phyloP scores from a whole-genome alignment of 2,329 filamentous ascomycete species.

The Intubia oerlemansii region DNA sequence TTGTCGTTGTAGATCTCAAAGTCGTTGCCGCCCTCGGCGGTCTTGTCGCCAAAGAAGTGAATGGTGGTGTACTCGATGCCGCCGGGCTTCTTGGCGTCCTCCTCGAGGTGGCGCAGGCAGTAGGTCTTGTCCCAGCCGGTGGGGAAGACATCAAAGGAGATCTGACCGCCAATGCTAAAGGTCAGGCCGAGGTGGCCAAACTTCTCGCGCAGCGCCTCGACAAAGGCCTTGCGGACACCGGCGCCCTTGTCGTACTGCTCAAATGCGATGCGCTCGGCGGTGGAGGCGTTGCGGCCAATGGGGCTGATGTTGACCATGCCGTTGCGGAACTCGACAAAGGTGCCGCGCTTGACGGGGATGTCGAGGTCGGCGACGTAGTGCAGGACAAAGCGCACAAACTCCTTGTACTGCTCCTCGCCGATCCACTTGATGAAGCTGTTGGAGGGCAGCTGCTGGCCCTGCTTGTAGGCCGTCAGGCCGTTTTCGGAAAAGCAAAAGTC shows the following conservation, averaged over 20 bases:
- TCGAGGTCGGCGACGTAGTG: constrained; percentile 73
- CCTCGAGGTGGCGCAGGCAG: constrained; percentile 72
- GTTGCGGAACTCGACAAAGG: constrained; percentile 75
- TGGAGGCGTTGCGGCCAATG: constrained; percentile 67
- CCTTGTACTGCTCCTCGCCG: constrained; percentile 66
- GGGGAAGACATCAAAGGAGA: constrained; percentile 97
- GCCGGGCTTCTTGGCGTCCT: constrained; percentile 47
- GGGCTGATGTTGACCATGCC: constrained; percentile 80
- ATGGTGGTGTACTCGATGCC: constrained; percentile 66
- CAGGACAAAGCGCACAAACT: constrained; percentile 53
- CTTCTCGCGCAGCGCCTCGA: constrained; percentile 53
- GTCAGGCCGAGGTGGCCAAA: constrained; percentile 74
- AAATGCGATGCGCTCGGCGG: constrained; percentile 62
- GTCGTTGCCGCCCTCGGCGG: constrained; percentile 76
- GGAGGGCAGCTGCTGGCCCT: constrained; percentile 53
- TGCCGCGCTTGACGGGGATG: constrained; percentile 64
- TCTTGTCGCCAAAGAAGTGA: constrained; percentile 98
- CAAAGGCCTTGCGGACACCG: constrained; percentile 56
- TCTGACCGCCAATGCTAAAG: constrained; percentile 88
- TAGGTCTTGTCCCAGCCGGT: constrained; percentile 98
- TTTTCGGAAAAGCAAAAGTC: constrained; percentile 98
- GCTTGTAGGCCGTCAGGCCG: constrained; percentile 74
- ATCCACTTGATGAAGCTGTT: constrained; percentile 84
- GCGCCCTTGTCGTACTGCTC: constrained; percentile 61
- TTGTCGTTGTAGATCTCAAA: constrained; percentile 77